phyloP scores from a whole-genome alignment of 306 rosid genomes.

The Datisca glomerata region DNA sequence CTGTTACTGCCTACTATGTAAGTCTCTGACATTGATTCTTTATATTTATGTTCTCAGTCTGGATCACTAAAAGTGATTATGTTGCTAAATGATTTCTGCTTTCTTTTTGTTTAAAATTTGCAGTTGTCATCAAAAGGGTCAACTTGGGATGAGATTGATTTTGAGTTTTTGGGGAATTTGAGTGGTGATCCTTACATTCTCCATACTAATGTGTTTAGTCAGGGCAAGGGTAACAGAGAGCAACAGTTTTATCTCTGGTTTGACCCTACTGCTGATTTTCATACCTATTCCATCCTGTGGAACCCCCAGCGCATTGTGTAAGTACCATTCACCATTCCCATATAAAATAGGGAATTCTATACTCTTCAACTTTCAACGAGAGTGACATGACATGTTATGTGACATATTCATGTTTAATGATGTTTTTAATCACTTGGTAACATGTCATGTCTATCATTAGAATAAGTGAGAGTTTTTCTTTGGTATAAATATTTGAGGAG shows the following conservation, averaged over 20 bases:
- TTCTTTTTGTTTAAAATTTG: not conserved
- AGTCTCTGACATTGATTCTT: not conserved
- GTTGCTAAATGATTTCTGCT: not conserved
- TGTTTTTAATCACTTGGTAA: not conserved
- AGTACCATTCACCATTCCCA: conserved; percentile 8
- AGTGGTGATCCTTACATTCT: conserved; percentile 66
- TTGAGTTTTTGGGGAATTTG: conserved; percentile 54
- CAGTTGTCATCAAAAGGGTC: conserved; percentile 53
- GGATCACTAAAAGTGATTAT: no score
- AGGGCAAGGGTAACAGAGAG: conserved; percentile 67
- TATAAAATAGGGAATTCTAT: no score
- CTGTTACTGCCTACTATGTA: conserved; percentile 73
- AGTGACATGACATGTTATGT: no score
- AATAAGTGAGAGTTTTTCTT: no score
- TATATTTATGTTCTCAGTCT: no score
- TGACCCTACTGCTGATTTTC: conserved; percentile 66
- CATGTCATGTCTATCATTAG: not conserved
- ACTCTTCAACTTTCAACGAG: no score
- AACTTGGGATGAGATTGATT: conserved; percentile 70
- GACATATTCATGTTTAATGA: not conserved
- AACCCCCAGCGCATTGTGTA: conserved; percentile 41
- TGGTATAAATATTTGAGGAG: no score
- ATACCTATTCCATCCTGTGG: conserved; percentile 62
- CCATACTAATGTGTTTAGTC: conserved; percentile 56
- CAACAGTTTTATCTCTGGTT: conserved; percentile 76